Percentiles rank a stretch among this genome's conserved stretches.
Conservation (phyloP, 805 yeast genomes). For the Starmerella asiatica region DNA sequence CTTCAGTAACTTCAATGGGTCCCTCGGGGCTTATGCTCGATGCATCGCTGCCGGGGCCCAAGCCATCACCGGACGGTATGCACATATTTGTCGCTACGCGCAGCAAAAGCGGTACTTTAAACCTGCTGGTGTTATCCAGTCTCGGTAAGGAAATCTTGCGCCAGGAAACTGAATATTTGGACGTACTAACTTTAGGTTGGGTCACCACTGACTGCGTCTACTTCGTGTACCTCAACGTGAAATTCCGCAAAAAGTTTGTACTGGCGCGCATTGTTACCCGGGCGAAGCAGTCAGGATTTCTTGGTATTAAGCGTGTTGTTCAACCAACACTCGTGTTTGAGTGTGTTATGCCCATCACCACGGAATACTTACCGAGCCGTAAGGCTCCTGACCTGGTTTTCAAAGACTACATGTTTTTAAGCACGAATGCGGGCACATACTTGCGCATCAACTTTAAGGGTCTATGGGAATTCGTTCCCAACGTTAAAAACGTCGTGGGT, state of each 20-base stretch:
- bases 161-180: constrained; percentile 12
- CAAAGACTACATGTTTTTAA: constrained; percentile 13
- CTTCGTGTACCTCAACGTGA: constrained; percentile 15
- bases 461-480: constrained; percentile 11
- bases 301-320: constrained; percentile 12
- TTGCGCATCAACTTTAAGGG: constrained; percentile 12
- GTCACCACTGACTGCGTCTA: constrained; percentile 13
- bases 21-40: background rate
- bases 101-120: constrained; percentile 1
- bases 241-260: constrained; percentile 18
- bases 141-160: constrained; percentile 15
- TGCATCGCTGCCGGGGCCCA: constrained; percentile 9
- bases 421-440: constrained; percentile 10
- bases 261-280: constrained; percentile 8
- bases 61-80: constrained; percentile 15
- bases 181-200: constrained; percentile 17
- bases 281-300: constrained; percentile 8
- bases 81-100: constrained; percentile 14
- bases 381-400: constrained; percentile 9
- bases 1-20: background rate
- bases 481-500: constrained; percentile 12
- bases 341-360: constrained; percentile 5
- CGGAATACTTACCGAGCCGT: constrained; percentile 10
- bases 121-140: constrained; percentile 10
- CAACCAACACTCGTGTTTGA: constrained; percentile 5